Evolutionary conservation across 2,329 filamentous ascomycete genomes (phyloP).

Genomic region (Fusarium keratoplasticum): DNA sequence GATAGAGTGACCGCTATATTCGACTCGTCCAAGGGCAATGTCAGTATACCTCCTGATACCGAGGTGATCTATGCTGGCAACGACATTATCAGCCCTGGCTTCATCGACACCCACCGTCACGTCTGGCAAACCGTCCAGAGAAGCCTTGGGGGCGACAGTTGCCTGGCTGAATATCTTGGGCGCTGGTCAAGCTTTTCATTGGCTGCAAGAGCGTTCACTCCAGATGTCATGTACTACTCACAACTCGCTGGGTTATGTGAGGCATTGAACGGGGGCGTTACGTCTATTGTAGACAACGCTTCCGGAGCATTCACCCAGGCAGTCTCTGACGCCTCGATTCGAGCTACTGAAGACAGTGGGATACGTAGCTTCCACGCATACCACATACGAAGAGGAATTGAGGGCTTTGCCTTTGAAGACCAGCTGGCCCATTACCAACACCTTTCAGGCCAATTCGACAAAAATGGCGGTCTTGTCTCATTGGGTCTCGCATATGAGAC

Average conservation of each 20-base stretch:
- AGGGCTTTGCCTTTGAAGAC: background rate
- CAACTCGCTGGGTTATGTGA: background rate
- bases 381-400: background rate
- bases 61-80: background rate
- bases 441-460: background rate
- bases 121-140: background rate
- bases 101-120: background rate
- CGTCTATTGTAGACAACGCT: background rate
- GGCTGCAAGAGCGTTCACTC: background rate
- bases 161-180: background rate
- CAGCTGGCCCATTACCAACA: background rate
- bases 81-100: background rate
- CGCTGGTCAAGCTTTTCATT: background rate
- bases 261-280: background rate
- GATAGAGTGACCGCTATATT: background rate
- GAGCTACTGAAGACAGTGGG: background rate
- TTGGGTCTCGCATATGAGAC: background rate
- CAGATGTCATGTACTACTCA: background rate
- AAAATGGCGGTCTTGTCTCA: background rate
- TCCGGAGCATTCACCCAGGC: background rate
- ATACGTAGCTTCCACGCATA: background rate
- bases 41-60: background rate
- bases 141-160: background rate
- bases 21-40: background rate
- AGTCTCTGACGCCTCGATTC: background rate